Evolutionary conservation across 176 grass and related monocot genomes (phyloP).

Genomic region (Rhynchospora pubera): DNA sequence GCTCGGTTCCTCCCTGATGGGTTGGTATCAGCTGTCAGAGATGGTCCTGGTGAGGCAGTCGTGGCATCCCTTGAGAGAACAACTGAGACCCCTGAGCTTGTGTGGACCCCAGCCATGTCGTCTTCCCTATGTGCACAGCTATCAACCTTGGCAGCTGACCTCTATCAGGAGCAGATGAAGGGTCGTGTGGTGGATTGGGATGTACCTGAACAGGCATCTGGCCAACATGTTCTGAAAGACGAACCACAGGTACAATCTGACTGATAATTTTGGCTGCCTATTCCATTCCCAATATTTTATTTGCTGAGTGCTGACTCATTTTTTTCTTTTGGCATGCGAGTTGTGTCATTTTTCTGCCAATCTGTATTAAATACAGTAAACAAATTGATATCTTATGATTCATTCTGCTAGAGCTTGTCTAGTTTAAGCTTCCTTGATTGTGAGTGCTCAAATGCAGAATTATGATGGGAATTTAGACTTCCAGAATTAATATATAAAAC

Average conservation of each 20-base stretch:
- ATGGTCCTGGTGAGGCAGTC: conserved; percentile 97
- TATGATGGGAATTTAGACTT: not conserved
- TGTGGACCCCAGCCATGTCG: conserved; percentile 99
- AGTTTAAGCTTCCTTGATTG: not conserved
- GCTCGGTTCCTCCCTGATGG: conserved; percentile 93
- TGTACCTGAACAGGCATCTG: conserved; percentile 90
- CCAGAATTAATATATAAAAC: not conserved
- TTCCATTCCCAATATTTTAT: not conserved
- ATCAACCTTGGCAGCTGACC: conserved; percentile 82
- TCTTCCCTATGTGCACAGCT: conserved; percentile 90
- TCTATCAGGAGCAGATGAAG: conserved; percentile 98
- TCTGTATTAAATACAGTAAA: not conserved
- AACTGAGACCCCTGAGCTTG: conserved; percentile 99
- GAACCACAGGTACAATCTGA: conserved; percentile 83
- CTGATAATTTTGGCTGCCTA: not conserved
- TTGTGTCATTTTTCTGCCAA: not conserved
- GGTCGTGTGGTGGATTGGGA: conserved; percentile 95
- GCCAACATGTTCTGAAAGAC: conserved; percentile 96
- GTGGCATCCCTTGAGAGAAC: conserved; percentile 83
- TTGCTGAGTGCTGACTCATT: not conserved
- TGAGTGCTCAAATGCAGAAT: not conserved
- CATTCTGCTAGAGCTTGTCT: not conserved
- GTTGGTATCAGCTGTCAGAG: conserved; percentile 84
- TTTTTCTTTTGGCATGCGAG: not conserved
- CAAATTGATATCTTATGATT: not conserved